These are phyloP conservation scores for Aspergillus sp. DNA, from an alignment of 2,329 filamentous ascomycete genomes.

Conservation along the genomic window DNA sequence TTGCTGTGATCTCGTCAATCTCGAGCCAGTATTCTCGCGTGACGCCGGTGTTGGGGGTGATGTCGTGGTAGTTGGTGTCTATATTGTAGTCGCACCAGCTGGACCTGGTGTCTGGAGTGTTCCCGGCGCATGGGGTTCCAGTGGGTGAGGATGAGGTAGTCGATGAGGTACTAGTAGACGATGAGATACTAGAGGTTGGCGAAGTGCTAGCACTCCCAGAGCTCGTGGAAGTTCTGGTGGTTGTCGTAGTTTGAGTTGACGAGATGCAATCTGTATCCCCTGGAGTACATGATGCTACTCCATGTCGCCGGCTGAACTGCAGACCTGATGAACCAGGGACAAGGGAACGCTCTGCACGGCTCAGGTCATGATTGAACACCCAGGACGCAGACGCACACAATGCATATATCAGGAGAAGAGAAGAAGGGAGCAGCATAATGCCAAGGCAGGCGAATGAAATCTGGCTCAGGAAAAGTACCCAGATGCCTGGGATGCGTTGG, in stretches of 20 bases:
- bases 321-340: background rate
- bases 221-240: background rate
- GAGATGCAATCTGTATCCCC: background rate
- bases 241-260: background rate
- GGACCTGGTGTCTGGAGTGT: conserved; percentile 25
- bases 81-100: conserved; percentile 33
- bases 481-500: background rate
- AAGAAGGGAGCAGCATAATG: background rate
- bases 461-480: background rate
- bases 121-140: conserved; percentile 14
- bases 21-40: conserved; percentile 20
- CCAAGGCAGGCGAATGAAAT: background rate
- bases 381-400: background rate
- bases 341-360: background rate
- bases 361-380: background rate
- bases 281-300: background rate
- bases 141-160: background rate
- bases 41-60: conserved; percentile 15
- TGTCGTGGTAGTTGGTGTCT: conserved; percentile 35
- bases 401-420: background rate
- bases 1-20: conserved; percentile 14
- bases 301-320: background rate
- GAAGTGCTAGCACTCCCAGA: background rate
- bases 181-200: background rate
- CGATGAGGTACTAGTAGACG: background rate